Conservation (phyloP, 768 basidiomycete species). For the Suillus paluster region DNA sequence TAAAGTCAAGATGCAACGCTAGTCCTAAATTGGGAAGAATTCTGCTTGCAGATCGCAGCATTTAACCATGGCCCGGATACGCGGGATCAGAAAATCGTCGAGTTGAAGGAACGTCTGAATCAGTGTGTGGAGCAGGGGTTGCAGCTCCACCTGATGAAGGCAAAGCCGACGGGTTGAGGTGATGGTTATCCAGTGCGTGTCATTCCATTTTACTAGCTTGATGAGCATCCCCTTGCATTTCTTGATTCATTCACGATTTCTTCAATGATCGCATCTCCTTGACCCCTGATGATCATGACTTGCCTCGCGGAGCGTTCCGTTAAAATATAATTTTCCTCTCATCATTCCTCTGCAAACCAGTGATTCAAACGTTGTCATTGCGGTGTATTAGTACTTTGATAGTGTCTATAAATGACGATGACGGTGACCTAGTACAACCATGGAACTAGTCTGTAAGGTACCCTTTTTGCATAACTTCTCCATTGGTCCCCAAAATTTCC, state of each 20-base stretch:
- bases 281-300: background rate
- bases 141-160: slow-evolving; percentile 28
- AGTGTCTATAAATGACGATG: background rate
- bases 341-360: background rate
- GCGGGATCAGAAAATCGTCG: slow-evolving; percentile 30
- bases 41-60: slow-evolving; percentile 29
- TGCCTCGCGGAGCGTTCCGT: background rate
- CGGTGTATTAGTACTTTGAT: background rate
- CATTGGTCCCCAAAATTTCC: slow-evolving; percentile 16
- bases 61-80: slow-evolving; percentile 35
- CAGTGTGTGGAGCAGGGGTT: slow-evolving; percentile 27
- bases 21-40: slow-evolving; percentile 19
- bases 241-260: background rate
- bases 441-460: slow-evolving; percentile 16
- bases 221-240: background rate
- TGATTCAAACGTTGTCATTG: background rate
- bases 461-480: slow-evolving; percentile 8
- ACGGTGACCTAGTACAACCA: slow-evolving; percentile 4
- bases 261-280: background rate
- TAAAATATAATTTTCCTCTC: background rate
- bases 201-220: background rate
- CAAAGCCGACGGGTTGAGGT: slow-evolving; percentile 17
- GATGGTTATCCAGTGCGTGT: background rate
- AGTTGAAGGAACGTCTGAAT: slow-evolving; percentile 17
- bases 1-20: slow-evolving; percentile 26